Conservation (phyloP, 352 stramenopile genomes). For the Phytophthora macrochlamydospora region DNA sequence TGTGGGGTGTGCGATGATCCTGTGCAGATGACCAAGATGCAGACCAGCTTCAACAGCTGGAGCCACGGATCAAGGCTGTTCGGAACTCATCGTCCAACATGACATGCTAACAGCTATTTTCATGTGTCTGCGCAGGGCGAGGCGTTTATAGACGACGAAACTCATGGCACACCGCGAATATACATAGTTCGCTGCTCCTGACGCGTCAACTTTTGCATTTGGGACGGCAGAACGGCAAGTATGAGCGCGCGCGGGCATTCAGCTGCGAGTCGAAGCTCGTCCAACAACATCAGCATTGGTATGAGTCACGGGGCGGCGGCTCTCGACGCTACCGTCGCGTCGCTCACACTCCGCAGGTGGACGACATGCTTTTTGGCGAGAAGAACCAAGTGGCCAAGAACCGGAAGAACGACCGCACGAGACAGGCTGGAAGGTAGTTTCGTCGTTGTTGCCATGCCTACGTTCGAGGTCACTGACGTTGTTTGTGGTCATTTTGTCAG, state of each 20-base stretch:
- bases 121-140: neutral
- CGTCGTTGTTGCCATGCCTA: neutral
- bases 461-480: neutral
- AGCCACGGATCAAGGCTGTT: neutral
- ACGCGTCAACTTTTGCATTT: too few relatives aligned
- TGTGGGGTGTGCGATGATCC: neutral
- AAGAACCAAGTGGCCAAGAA: conserved; percentile 50
- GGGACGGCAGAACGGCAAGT: neutral
- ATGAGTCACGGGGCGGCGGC: conserved; percentile 14
- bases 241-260: conserved; percentile 38
- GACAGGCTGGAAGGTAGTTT: conserved; percentile 59
- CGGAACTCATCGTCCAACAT: neutral
- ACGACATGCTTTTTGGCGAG: conserved; percentile 77
- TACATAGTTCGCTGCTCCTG: conserved; percentile 15
- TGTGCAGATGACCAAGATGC: neutral
- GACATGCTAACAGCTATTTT: conserved; percentile 17
- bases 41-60: neutral
- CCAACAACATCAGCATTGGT: conserved; percentile 8
- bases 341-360: conserved; percentile 61
- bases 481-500: conserved; percentile 16
- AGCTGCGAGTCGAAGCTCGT: conserved; percentile 34
- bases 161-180: neutral
- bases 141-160: conserved; percentile 25
- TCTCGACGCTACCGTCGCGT: conserved; percentile 67
- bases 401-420: conserved; percentile 58